Conservation (phyloP, 495 filamentous ascomycete species). For the Penicillium pancosmium region DNA sequence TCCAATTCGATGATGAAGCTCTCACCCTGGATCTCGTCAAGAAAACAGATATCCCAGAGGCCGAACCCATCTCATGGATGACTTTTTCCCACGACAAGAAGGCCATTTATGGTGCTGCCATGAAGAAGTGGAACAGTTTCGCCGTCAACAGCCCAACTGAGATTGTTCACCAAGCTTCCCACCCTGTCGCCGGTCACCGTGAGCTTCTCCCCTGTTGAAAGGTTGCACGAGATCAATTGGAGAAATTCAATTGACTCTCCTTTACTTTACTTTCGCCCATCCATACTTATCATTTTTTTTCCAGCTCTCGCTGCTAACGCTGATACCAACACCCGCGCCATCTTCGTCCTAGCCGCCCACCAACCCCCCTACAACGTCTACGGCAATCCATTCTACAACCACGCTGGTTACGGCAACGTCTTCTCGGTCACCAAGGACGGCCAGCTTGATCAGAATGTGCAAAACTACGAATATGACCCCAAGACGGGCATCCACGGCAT, state of each 20-base stretch:
- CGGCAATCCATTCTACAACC: conserved; percentile 83
- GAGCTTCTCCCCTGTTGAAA: conserved; percentile 22
- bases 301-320: conserved; percentile 65
- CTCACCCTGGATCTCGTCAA: conserved; percentile 71
- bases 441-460: conserved; percentile 65
- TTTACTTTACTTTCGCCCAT: neutral
- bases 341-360: conserved; percentile 78
- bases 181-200: conserved; percentile 68
- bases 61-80: conserved; percentile 91
- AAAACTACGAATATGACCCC: conserved; percentile 74
- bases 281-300: neutral
- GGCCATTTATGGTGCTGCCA: conserved; percentile 81
- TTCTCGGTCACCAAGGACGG: conserved; percentile 69
- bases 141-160: conserved; percentile 74
- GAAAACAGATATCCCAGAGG: conserved; percentile 74
- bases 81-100: conserved; percentile 81
- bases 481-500: conserved; percentile 85
- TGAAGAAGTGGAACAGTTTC: conserved; percentile 89
- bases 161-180: conserved; percentile 73
- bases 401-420: conserved; percentile 78
- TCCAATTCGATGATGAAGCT: conserved; percentile 78
- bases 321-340: conserved; percentile 79
- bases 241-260: too few species aligned
- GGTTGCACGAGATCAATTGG: conserved; percentile 1
- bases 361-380: conserved; percentile 79